phyloP scores from a whole-genome alignment of 2,329 filamentous ascomycete species.

The Sclerotinia spermophila region DNA sequence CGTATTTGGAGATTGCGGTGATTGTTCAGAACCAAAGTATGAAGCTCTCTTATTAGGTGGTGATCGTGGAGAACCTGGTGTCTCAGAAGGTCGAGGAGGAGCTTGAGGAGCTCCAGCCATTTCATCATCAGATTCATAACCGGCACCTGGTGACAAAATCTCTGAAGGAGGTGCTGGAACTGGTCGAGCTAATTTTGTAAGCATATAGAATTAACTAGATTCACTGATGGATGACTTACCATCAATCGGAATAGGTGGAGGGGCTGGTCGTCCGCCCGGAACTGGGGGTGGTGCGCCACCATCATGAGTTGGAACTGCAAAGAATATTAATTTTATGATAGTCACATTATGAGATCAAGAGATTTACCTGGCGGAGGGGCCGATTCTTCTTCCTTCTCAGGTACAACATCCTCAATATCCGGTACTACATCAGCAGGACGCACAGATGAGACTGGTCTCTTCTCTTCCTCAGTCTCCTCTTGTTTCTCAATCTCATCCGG shows the following conservation, averaged over 20 bases:
- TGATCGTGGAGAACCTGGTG: constrained; percentile 43
- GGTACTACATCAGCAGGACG: constrained; percentile 46
- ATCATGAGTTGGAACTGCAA: constrained; percentile 32
- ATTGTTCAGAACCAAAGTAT: constrained; percentile 39
- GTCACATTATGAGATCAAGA: not conserved
- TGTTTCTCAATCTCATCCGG: constrained; percentile 43
- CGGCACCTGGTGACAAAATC: constrained; percentile 64
- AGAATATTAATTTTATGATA: constrained; percentile 16
- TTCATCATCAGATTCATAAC: constrained; percentile 88
- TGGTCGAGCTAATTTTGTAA: constrained; percentile 55
- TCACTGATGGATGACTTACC: constrained; percentile 48
- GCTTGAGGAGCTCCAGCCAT: constrained; percentile 54
- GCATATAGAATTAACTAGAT: constrained; percentile 22
- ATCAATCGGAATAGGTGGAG: constrained; percentile 57
- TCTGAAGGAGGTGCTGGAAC: constrained; percentile 52
- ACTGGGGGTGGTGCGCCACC: constrained; percentile 35
- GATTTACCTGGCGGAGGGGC: constrained; percentile 38
- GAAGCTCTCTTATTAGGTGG: constrained; percentile 39
- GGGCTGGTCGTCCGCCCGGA: constrained; percentile 47
- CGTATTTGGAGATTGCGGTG: constrained; percentile 39
- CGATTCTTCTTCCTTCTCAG: constrained; percentile 33
- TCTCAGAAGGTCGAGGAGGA: constrained; percentile 43
- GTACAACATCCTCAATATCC: constrained; percentile 51
- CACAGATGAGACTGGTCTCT: constrained; percentile 44
- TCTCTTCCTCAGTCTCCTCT: constrained; percentile 42